Evolutionary conservation across 2,329 filamentous ascomycete species (phyloP).

Genomic region (Ophiosphaerella narmari): DNA sequence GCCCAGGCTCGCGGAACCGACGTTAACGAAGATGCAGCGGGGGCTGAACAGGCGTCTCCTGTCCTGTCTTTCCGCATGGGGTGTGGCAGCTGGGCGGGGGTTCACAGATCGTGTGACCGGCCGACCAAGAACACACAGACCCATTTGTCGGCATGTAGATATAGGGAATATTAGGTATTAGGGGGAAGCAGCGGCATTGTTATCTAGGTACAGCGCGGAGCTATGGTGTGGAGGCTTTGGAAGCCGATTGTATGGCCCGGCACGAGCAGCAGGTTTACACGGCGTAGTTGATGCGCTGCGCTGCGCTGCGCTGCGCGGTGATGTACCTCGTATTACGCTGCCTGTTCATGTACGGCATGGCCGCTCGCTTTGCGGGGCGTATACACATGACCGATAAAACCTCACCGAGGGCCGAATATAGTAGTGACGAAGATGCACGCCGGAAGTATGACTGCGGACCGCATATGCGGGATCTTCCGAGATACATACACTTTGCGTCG

Average conservation of each 20-base stretch:
- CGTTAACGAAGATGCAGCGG: not conserved
- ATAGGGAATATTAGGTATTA: not conserved
- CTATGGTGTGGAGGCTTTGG: too few relatives aligned
- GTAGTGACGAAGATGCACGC: conserved; percentile 1
- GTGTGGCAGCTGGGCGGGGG: not conserved
- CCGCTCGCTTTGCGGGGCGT: not conserved
- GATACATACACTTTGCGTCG: not conserved
- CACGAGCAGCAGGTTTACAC: too few relatives aligned
- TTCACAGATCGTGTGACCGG: not conserved
- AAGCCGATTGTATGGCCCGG: too few relatives aligned
- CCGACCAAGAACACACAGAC: not conserved
- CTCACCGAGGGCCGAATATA: not conserved
- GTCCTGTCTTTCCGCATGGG: conserved; percentile 6
- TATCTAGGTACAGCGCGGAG: too few relatives aligned
- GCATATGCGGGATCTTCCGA: conserved; percentile 8
- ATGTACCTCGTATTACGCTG: too few relatives aligned
- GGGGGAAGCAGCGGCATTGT: too few relatives aligned
- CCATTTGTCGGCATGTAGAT: not conserved
- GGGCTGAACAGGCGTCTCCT: not conserved
- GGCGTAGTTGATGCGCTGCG: too few relatives aligned
- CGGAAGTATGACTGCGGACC: not conserved
- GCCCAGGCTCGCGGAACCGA: conserved; percentile 20
- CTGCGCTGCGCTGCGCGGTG: too few relatives aligned
- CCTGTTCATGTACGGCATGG: too few relatives aligned
- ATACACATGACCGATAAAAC: not conserved